Percentiles rank a stretch among this genome's conserved stretches.
Conservation (phyloP, 345 rosid genomes). For the Rhizophora mangle region DNA sequence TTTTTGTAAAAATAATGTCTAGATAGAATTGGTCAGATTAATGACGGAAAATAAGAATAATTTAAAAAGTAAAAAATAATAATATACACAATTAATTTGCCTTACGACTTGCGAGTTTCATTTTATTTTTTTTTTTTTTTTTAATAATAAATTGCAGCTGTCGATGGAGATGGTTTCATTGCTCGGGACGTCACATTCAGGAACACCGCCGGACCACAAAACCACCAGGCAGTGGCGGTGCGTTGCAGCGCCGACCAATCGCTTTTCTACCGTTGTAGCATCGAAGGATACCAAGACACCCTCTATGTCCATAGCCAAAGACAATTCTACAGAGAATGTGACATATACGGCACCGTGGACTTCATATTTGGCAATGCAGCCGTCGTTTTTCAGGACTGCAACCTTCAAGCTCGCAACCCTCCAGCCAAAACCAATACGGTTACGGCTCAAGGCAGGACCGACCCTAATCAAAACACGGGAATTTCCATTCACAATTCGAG, state of each 20-base stretch:
- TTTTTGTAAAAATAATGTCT: too few relatives aligned
- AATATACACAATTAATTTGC: too few relatives aligned
- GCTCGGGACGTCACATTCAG: constrained; percentile 56
- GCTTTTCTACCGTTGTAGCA: constrained; percentile 41
- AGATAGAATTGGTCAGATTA: too few relatives aligned
- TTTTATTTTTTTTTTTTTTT: neutral
- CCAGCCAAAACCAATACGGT: constrained; percentile 44
- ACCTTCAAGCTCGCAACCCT: constrained; percentile 43
- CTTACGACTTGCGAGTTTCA: neutral
- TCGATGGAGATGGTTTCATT: constrained; percentile 48
- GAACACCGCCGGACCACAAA: constrained; percentile 58
- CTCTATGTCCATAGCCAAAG: constrained; percentile 57
- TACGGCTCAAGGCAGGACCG: constrained; percentile 62
- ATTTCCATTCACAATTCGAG: constrained; percentile 50
- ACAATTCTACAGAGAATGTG: constrained; percentile 43
- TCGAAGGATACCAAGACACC: constrained; percentile 54
- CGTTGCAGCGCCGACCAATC: constrained; percentile 50
- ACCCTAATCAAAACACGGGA: constrained; percentile 54
- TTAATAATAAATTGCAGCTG: constrained; percentile 20
- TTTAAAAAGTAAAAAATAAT: too few relatives aligned
- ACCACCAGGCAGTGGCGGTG: constrained; percentile 67
- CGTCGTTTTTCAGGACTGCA: constrained; percentile 56
- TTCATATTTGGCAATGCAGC: constrained; percentile 70
- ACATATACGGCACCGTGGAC: constrained; percentile 50
- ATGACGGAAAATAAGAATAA: too few relatives aligned